Conservation (phyloP, 257 asterid species). For the Phtheirospermum japonicum region DNA sequence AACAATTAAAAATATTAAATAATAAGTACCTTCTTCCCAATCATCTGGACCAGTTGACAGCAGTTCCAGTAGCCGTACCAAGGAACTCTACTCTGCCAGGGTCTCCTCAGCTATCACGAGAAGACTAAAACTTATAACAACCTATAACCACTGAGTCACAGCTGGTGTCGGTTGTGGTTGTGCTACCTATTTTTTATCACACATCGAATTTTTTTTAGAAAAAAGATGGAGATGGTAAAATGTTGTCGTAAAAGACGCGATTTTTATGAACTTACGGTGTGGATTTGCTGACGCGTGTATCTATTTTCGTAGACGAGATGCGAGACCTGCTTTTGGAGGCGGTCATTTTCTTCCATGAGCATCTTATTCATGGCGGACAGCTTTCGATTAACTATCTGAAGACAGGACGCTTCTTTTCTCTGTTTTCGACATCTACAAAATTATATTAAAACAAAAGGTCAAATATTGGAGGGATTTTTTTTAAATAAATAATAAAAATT, state of each 20-base stretch:
- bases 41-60: conserved; percentile 99
- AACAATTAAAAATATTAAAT: background rate
- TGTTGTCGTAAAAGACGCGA: background rate
- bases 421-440: conserved; percentile 84
- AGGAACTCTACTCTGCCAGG: conserved; percentile 98
- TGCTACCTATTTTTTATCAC: conserved; percentile 47
- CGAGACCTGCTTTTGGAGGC: conserved; percentile 87
- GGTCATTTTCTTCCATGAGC: conserved; percentile 97
- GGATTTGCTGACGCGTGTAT: too few species aligned
- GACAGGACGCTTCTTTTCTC: conserved; percentile 84
- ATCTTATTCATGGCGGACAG: conserved; percentile 86
- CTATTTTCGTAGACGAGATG: conserved; percentile 88
- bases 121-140: conserved; percentile 47
- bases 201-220: background rate
- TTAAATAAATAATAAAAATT: too few species aligned
- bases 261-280: conserved; percentile 47
- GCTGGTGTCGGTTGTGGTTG: conserved; percentile 84
- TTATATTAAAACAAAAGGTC: too few species aligned
- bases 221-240: background rate
- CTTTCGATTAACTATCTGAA: conserved; percentile 80
- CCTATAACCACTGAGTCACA: conserved; percentile 93
- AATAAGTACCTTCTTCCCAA: conserved; percentile 91
- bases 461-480: too few species aligned
- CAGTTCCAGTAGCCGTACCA: conserved; percentile 99
- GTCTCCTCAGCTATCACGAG: conserved; percentile 98